phyloP scores from a whole-genome alignment of 2,329 filamentous ascomycete genomes.

The Truncatella angustata region DNA sequence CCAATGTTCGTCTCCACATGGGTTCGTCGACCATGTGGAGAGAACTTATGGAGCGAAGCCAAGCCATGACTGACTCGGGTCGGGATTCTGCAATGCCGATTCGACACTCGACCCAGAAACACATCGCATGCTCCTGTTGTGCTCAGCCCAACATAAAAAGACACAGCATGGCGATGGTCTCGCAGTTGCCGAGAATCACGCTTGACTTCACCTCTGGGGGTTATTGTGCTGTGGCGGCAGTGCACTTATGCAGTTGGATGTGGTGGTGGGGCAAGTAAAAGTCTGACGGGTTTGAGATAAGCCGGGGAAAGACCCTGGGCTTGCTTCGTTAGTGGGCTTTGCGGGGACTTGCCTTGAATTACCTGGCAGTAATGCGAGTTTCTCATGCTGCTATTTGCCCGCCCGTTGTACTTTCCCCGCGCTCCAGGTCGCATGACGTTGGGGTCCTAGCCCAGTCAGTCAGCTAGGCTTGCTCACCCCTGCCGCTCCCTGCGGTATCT shows the following conservation, averaged over 20 bases:
- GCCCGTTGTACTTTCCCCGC: background rate
- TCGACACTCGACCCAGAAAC: no score
- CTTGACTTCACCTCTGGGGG: no score
- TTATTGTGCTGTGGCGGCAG: no score
- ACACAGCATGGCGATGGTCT: no score
- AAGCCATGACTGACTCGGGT: background rate
- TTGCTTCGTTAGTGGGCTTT: slow-evolving; percentile 1
- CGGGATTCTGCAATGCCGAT: no score
- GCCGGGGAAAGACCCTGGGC: background rate
- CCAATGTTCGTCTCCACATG: background rate
- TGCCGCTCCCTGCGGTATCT: slow-evolving; percentile 10
- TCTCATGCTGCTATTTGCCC: slow-evolving; percentile 1
- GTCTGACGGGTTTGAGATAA: background rate
- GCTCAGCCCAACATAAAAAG: no score
- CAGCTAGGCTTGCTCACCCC: background rate
- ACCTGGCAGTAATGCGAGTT: background rate
- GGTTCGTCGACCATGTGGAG: background rate
- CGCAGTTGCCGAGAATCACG: no score
- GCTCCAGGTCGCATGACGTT: slow-evolving; percentile 3
- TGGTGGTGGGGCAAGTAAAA: background rate
- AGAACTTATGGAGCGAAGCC: background rate
- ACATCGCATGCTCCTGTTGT: no score
- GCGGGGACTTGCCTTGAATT: background rate
- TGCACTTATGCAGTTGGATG: no score
- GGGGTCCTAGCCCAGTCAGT: background rate